Evolutionary conservation across 768 basidiomycete species (phyloP).

Genomic region (Leccinum rimulosum): DNA sequence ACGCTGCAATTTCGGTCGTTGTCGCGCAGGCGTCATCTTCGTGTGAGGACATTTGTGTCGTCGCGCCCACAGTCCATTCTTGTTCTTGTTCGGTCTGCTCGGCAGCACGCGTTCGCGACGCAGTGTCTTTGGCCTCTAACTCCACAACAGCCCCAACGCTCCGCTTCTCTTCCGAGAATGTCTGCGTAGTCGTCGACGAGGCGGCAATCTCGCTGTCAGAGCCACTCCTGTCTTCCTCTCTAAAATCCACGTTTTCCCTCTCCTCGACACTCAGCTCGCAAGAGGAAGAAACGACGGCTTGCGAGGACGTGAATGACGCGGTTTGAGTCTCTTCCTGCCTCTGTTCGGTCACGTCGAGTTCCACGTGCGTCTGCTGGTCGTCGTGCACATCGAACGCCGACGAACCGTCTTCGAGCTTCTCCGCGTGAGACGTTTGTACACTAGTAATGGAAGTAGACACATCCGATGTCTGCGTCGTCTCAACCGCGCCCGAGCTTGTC

Average conservation of each 20-base stretch:
- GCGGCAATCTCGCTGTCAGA: background rate
- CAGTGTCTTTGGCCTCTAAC: background rate
- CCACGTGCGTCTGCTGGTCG: background rate
- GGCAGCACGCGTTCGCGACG: background rate
- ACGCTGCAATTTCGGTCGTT: too few species aligned
- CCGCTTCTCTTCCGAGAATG: background rate
- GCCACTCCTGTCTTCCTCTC: background rate
- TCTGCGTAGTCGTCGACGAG: background rate
- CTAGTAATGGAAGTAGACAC: background rate
- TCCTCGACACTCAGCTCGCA: background rate
- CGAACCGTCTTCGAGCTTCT: background rate
- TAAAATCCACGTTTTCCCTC: background rate
- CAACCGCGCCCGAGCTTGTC: background rate
- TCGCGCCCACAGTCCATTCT: background rate
- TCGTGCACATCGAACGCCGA: background rate
- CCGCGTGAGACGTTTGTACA: background rate
- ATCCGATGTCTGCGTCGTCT: background rate
- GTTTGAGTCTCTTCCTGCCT: background rate
- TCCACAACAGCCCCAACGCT: background rate
- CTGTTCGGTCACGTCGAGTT: background rate
- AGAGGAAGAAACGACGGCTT: background rate
- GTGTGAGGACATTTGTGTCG: too few species aligned
- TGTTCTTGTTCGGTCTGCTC: background rate
- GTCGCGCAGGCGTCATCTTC: too few species aligned
- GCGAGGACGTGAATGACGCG: background rate